Base-by-base conservation (phyloP, 352 stramenopile genomes). In the Phytophthora brassicae region DNA sequence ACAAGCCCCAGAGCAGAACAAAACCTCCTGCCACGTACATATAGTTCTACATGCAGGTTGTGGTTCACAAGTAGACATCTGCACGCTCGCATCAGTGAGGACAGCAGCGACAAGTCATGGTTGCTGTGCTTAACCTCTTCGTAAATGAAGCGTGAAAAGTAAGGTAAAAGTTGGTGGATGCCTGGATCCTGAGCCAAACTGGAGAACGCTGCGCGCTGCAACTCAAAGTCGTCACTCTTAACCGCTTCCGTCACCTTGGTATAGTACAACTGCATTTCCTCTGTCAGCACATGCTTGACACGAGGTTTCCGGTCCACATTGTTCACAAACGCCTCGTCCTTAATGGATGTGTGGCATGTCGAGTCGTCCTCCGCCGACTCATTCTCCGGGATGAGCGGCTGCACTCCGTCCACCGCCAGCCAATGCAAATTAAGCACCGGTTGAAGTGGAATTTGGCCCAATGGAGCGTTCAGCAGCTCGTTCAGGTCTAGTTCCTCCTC, bases 21-120 rank as follows among this genome's bases (percentile, higher is more conserved):
- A 35, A 2, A 17, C 39, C 8, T 23, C 5, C 19, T 2, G 17
- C 8, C 20, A 79, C 83, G n/a, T 73, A 94, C 86, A 53, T 95
- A 97, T 45, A 98, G 77, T 74, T 98, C 95, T 13, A 98, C 85
- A 71, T 96, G 90, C 23, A 98, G 77, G 53, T 90, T 83, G 16
- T 84, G 78, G 78, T 98, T 98, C 17, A 81, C 74, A 13, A 98
- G 80, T 48, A 98, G 51, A 72, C 86, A 95, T 65, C 85, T 79
- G 49, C 86, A 92, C 17, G 97, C 80, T 58, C 89, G 84, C 70
- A 98, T 90, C 42, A 98, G 79, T 19, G 89, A 86, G 38, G 76
- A 86, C 1, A 96, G 71, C 48, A 93, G 74, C 38, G 77, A 66
- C 19, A 96, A 67, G 48, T 94, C 81, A 46, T 84, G 81, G 48